phyloP scores from a whole-genome alignment of 148 eudicot genomes.

The Drosera capensis region DNA sequence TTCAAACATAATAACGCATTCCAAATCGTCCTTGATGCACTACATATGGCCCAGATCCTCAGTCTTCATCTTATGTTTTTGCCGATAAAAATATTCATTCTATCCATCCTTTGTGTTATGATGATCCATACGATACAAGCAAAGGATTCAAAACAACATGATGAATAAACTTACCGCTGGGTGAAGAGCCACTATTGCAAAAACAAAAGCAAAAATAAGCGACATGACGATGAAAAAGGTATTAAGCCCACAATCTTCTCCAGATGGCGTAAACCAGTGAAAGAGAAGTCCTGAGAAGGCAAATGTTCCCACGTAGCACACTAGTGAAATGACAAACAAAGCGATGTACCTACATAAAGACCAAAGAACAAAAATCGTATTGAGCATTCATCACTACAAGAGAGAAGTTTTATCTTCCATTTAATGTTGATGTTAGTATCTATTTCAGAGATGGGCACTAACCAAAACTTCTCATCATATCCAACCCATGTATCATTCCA shows the following conservation, averaged over 20 bases:
- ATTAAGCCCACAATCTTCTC: conserved; percentile 90
- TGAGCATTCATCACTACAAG: conserved; percentile 5
- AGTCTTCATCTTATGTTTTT: no score
- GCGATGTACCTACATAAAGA: conserved; percentile 59
- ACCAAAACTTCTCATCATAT: conserved; percentile 97
- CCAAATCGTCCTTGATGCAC: no score
- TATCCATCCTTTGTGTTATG: no score
- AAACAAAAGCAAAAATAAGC: conserved; percentile 50
- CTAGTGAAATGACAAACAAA: conserved; percentile 72
- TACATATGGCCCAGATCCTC: no score
- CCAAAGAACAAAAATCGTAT: conserved; percentile 6
- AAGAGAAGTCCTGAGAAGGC: conserved; percentile 76
- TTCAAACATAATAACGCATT: no score
- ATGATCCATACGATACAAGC: no score
- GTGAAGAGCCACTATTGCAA: conserved; percentile 74
- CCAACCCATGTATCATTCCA: conserved; percentile 99
- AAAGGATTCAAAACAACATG: no score
- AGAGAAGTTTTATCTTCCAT: background rate
- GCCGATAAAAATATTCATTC: no score
- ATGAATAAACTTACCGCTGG: conserved; percentile 87
- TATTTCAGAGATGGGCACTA: conserved; percentile 8
- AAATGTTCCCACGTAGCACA: conserved; percentile 73
- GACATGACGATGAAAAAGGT: conserved; percentile 79
- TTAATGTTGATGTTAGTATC: no score
- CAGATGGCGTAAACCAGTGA: conserved; percentile 77